Base-by-base conservation (phyloP, 345 rosid genomes). In the Punica granatum region DNA sequence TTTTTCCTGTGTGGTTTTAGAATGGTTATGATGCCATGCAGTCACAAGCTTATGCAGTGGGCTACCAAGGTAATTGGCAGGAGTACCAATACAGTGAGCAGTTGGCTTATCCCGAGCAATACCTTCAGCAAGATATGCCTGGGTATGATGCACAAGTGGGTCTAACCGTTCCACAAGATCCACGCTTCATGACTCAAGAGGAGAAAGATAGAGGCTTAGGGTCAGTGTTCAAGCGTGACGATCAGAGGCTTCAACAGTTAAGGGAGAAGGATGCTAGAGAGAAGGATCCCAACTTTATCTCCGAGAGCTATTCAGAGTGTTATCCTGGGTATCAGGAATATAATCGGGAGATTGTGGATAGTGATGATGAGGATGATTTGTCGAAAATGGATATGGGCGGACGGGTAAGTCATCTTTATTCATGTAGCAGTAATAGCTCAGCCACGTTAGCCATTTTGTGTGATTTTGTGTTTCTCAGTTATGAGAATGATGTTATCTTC, bases 351-450 rank as follows among this genome's bases (percentile, higher is more conserved):
- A 61, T 93, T 9, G 90, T 87, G 11, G 97, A 86, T 75, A 93
- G 98, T 43, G 98, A 93, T 46, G 96, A 93, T 31, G 98, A 93
- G 74, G 95, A 81, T 77, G 98, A 93, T 78, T 76, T 93, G 74
- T 82, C 97, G 16, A 93, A 93, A 72, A 93, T 93, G 98, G 98
- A 93, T 77, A 90, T 89, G 98, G 98, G 97, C 62, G 98, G 98
- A 69, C 87, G 92, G 79, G 98, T 90, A 81, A 78, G 88, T 70
- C 41, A 51, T 43, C 51, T 64, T 69, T 41, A 21, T 28, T 25
- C 49, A 30, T 65, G 2, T 0, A 4, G 23, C 41, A 43, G 48
- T 51, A 51, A 13, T 51, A 46, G 23, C 53, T 46, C 53, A 46
- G 53, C 53, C 53, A 18, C 53, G 19, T 46, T 46, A 41, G 44